These are phyloP conservation scores for Pseudogymnoascus sp. DNA, from an alignment of 2,329 filamentous ascomycete species.

Conservation along the genomic window DNA sequence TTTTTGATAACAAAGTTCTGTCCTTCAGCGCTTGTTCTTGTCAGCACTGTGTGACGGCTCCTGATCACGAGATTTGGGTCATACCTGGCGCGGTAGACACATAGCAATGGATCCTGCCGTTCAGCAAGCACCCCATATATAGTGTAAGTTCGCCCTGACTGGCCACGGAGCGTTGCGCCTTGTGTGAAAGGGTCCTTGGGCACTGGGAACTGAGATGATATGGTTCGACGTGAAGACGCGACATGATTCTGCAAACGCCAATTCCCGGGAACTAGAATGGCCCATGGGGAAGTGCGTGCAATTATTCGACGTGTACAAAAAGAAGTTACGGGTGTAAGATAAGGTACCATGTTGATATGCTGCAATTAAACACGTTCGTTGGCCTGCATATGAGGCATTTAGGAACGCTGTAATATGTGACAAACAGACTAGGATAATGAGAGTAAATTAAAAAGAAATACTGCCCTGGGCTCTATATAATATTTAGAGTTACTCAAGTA, in stretches of 20 bases:
- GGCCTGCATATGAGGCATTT: neutral
- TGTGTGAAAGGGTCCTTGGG: neutral
- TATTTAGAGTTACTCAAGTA: neutral
- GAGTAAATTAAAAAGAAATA: neutral
- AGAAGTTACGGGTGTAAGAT: neutral
- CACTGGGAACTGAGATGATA: neutral
- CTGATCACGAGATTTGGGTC: neutral
- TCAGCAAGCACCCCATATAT: neutral
- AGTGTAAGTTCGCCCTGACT: neutral
- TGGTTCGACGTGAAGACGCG: neutral
- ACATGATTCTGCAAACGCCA: neutral
- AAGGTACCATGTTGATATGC: neutral
- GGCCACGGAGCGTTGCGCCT: neutral
- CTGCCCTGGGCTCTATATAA: neutral
- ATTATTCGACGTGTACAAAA: neutral
- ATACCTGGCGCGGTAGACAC: neutral
- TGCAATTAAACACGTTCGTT: neutral
- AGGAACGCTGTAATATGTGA: neutral
- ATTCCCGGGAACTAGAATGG: neutral
- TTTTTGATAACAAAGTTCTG: constrained; percentile 25
- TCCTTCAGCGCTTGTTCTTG: constrained; percentile 16
- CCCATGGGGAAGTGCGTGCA: neutral
- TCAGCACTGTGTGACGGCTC: neutral
- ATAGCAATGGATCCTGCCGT: neutral
- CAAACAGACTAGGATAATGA: neutral